phyloP scores from a whole-genome alignment of 352 stramenopile species.

The Phytophthora parvispora region DNA sequence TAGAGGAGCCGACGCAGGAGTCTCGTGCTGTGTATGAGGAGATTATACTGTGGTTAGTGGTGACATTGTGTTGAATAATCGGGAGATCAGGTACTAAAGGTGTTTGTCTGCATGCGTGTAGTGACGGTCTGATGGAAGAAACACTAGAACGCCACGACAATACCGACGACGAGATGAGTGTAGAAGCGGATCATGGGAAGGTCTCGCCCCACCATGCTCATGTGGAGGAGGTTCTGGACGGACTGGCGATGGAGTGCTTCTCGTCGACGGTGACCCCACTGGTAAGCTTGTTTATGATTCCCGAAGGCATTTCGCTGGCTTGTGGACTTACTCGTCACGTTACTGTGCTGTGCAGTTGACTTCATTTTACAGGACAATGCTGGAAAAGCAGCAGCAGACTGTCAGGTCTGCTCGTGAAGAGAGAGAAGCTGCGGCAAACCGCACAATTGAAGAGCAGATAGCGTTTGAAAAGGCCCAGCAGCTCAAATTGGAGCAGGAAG shows the following conservation, averaged over 20 bases:
- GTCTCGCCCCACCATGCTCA: constrained; percentile 26
- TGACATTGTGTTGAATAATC: no score
- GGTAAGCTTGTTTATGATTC: constrained; percentile 30
- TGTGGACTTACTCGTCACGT: constrained; percentile 1
- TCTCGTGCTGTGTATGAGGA: constrained; percentile 19
- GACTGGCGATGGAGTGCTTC: constrained; percentile 50
- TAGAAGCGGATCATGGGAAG: not conserved
- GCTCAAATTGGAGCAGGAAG: constrained; percentile 25
- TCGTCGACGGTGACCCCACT: constrained; percentile 26
- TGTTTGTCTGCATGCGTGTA: no score
- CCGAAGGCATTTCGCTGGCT: no score
- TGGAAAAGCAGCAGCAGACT: constrained; percentile 39
- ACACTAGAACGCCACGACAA: constrained; percentile 33
- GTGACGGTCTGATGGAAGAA: constrained; percentile 62
- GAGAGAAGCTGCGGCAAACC: constrained; percentile 31
- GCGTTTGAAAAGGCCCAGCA: constrained; percentile 23
- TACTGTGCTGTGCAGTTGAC: constrained; percentile 33
- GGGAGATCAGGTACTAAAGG: no score
- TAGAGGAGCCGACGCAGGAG: constrained; percentile 11
- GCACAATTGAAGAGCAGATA: constrained; percentile 26
- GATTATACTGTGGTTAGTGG: constrained; percentile 23
- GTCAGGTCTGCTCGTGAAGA: constrained; percentile 32
- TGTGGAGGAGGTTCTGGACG: constrained; percentile 50
- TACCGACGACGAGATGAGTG: constrained; percentile 6
- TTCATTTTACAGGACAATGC: constrained; percentile 45